Base-by-base conservation (phyloP, 257 asterid genomes). In the Perilla frutescens region DNA sequence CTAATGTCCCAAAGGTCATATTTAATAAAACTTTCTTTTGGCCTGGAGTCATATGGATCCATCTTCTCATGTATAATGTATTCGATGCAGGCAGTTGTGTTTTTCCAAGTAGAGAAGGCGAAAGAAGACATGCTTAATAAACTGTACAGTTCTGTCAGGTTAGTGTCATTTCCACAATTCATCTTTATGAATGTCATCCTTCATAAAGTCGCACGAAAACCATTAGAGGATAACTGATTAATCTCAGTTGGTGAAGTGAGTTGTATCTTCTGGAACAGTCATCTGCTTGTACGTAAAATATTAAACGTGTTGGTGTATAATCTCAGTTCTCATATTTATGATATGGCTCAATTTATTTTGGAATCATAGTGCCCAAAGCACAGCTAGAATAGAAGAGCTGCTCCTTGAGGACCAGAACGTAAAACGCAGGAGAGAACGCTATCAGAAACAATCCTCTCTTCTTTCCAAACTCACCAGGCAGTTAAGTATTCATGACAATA, bases 61-160 rank as follows among this genome's bases (percentile, higher is more conserved):
- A 40, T 76, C 50, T 66, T 62, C 61, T 66, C 81, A 75, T 31
- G 34, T 70, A 67, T 48, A 69, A 69, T 56, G 63, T 74, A 60
- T 80, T 76, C 62, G 67, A 55, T 80, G 41, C 91, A 92, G 98
- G 98, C 98, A 13, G 94, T 92, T 79, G 98, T 92, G 61, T 96
- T 90, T 80, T 88, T 93, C 82, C 98, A 92, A 90, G 98, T 92
- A 15, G 98, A 92, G 83, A 92, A 92, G 82, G 93, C 97, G 12
- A 92, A 92, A 84, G 98, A 92, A 87, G 98, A 92, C 81, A 92
- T 92, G 98, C 96, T 92, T 60, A 92, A 91, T 65, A 92, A 90
- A 73, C 76, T 92, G 75, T 92, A 92, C 88, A 92, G 89, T 88
- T 90, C 98, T 71, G 62, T 92, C 90, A 92, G 97, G 97, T 90